Evolutionary conservation across 495 filamentous ascomycete genomes (phyloP).

Genomic region (Parathielavia appendiculata): DNA sequence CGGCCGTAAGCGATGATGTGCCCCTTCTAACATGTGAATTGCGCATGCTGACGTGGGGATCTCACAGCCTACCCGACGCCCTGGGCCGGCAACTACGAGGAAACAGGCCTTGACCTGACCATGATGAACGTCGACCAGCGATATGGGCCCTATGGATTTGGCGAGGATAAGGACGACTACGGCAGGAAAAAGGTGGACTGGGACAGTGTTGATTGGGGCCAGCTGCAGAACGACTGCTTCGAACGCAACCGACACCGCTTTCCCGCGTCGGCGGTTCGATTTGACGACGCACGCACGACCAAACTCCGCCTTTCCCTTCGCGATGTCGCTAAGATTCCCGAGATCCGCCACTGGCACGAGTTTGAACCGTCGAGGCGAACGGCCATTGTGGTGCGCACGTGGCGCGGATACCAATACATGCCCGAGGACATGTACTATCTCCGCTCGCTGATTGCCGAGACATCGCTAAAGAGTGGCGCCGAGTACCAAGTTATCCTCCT

Average conservation of each 20-base stretch:
- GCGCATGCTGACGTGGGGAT: slow-evolving; percentile 14
- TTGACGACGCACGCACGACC: slow-evolving; percentile 25
- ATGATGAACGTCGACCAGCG: slow-evolving; percentile 27
- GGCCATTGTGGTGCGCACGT: slow-evolving; percentile 40
- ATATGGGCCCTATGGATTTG: slow-evolving; percentile 33
- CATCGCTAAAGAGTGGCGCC: slow-evolving; percentile 49
- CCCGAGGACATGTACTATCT: slow-evolving; percentile 43
- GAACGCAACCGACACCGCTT: slow-evolving; percentile 64
- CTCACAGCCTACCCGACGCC: slow-evolving; percentile 28
- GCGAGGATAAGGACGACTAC: slow-evolving; percentile 27
- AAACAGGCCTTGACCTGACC: slow-evolving; percentile 27
- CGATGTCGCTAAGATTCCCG: slow-evolving; percentile 23
- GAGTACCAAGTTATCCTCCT: slow-evolving; percentile 57
- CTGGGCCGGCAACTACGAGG: slow-evolving; percentile 31
- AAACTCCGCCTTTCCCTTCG: slow-evolving; percentile 26
- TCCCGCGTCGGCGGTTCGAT: slow-evolving; percentile 14
- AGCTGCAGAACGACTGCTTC: slow-evolving; percentile 66
- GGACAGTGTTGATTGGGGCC: slow-evolving; percentile 64
- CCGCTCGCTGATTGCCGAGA: slow-evolving; percentile 53
- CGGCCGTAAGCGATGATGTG: slow-evolving; percentile 18
- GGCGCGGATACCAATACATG: slow-evolving; percentile 40
- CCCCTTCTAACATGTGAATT: no score
- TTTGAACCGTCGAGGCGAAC: slow-evolving; percentile 29
- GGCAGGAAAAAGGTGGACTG: slow-evolving; percentile 60
- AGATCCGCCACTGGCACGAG: slow-evolving; percentile 31